These are phyloP conservation scores for Tylopilus balloui DNA, from an alignment of 768 basidiomycete genomes.

Conservation along the genomic window DNA sequence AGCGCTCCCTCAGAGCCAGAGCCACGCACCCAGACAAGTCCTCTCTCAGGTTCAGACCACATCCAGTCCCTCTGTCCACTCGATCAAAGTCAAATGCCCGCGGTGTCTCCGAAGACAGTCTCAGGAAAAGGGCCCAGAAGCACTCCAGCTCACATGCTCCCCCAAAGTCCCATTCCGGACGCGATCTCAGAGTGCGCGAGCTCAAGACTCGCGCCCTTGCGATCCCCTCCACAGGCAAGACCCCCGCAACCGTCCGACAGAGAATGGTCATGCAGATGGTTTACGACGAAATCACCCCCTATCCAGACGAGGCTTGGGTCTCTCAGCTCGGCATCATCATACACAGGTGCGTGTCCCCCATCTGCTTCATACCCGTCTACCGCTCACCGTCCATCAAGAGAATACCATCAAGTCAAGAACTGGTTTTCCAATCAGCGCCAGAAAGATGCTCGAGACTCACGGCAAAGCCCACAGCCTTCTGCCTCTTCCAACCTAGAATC, in stretches of 20 bases:
- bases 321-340: constrained; percentile 54
- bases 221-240: constrained; percentile 35
- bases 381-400: constrained; percentile 31
- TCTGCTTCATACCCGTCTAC: not conserved
- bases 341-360: constrained; percentile 38
- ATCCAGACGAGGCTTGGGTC: constrained; percentile 60
- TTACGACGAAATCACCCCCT: constrained; percentile 61
- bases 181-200: constrained; percentile 29
- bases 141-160: constrained; percentile 17
- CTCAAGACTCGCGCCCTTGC: constrained; percentile 30
- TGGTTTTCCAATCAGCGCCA: constrained; percentile 67
- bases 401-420: constrained; percentile 59
- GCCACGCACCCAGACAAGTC: constrained; percentile 21
- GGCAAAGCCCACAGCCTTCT: constrained; percentile 33
- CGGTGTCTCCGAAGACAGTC: constrained; percentile 25
- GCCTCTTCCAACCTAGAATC: constrained; percentile 33
- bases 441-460: constrained; percentile 37
- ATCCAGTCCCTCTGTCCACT: constrained; percentile 21
- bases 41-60: constrained; percentile 23
- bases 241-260: constrained; percentile 53
- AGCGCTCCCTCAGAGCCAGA: constrained; percentile 28
- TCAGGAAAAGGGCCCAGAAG: constrained; percentile 26
- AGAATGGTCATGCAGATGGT: constrained; percentile 58
- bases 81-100: constrained; percentile 25
- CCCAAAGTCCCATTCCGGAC: constrained; percentile 26